phyloP scores from a whole-genome alignment of 192 early-diverging fungal species.

The Obelidium mucronatum region DNA sequence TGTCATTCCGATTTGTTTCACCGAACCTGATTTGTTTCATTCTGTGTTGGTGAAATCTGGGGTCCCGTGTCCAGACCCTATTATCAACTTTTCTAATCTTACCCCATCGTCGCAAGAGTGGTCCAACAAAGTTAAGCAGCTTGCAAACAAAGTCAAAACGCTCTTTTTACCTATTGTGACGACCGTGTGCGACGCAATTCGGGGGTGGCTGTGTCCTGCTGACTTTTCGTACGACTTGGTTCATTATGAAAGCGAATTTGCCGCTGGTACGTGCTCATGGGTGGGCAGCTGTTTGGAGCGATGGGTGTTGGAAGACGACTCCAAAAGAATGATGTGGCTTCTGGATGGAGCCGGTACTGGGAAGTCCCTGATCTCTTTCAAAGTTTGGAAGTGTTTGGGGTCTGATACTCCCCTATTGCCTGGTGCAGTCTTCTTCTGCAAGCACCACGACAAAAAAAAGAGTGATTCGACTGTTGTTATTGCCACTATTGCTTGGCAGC shows the following conservation, averaged over 20 bases:
- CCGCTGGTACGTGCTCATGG: not conserved
- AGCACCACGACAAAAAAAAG: no score
- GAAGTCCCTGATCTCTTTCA: not conserved
- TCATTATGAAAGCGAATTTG: not conserved
- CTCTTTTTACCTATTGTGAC: no score
- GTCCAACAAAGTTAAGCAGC: no score
- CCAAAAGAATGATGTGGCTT: not conserved
- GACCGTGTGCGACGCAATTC: not conserved
- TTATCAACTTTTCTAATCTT: no score
- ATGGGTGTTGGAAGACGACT: conserved; percentile 1
- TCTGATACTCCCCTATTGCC: not conserved
- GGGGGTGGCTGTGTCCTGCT: not conserved
- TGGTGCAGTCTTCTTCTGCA: not conserved
- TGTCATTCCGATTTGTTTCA: no score
- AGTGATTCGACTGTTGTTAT: no score
- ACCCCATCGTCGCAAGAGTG: no score
- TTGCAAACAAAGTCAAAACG: no score
- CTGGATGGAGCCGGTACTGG: not conserved
- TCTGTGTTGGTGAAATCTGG: no score
- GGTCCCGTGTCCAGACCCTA: no score
- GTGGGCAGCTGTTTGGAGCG: not conserved
- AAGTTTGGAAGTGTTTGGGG: not conserved
- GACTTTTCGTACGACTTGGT: not conserved
- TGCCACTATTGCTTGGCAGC: no score
- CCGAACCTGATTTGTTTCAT: no score